Evolutionary conservation across 352 stramenopile species (phyloP).

Genomic region (Achlya hypogyna): DNA sequence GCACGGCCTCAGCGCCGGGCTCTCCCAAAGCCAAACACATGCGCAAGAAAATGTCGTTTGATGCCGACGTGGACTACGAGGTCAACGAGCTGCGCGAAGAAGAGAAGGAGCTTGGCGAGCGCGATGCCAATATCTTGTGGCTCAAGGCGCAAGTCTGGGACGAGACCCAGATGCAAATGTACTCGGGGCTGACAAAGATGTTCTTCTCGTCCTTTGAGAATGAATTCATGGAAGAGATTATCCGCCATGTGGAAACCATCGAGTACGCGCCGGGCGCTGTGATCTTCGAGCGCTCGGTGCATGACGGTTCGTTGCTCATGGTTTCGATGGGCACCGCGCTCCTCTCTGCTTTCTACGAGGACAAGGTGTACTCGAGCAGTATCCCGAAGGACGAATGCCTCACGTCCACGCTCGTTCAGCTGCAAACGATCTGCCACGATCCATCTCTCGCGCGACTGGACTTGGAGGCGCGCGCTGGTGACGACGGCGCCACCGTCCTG

Average conservation of each 20-base stretch:
- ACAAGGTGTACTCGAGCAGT: conserved; percentile 39
- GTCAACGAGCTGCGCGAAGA: conserved; percentile 17
- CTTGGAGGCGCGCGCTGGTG: conserved; percentile 39
- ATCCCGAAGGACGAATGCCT: conserved; percentile 54
- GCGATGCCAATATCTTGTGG: conserved; percentile 11
- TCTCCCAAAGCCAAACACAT: conserved; percentile 9
- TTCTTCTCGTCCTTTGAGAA: conserved; percentile 11
- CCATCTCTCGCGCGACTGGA: conserved; percentile 20
- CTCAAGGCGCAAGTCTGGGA: conserved; percentile 9
- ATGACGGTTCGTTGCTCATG: conserved; percentile 74
- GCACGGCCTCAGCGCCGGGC: not conserved
- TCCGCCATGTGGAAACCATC: conserved; percentile 43
- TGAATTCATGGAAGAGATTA: conserved; percentile 14
- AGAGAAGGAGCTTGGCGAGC: conserved; percentile 12
- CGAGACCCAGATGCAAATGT: conserved; percentile 10
- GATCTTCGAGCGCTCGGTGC: conserved; percentile 46
- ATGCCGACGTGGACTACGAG: conserved; percentile 12
- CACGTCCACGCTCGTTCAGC: conserved; percentile 56
- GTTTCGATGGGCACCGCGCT: conserved; percentile 47
- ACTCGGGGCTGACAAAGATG: conserved; percentile 5
- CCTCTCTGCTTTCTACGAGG: conserved; percentile 47
- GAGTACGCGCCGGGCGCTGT: conserved; percentile 34
- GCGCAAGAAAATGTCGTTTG: conserved; percentile 6
- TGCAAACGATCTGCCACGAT: conserved; percentile 43
- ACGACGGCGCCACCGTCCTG: conserved; percentile 51